phyloP scores from a whole-genome alignment of 371 early-diverging fungal species.

The Circinella umbellata region DNA sequence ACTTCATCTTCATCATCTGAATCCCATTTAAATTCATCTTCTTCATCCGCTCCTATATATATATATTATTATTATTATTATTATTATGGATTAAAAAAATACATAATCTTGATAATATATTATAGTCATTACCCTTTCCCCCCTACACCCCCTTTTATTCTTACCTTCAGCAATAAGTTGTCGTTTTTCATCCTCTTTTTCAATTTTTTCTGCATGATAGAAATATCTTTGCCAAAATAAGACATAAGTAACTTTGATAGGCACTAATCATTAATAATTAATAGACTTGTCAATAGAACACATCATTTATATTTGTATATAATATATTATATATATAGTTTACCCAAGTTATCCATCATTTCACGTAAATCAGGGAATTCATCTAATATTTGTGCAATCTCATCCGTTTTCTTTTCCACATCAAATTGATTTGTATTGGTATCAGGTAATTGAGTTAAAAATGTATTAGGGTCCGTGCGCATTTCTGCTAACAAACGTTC shows the following conservation, averaged over 20 bases:
- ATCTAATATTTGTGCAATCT: constrained; percentile 44
- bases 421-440: constrained; percentile 28
- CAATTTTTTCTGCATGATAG: constrained; percentile 49
- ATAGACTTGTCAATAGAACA: too few species aligned
- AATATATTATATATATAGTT: not conserved
- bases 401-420: constrained; percentile 49
- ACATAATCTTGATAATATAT: not conserved
- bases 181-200: constrained; percentile 52
- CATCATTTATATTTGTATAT: not conserved
- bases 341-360: constrained; percentile 50
- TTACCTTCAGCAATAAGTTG: constrained; percentile 42
- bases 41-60: constrained; percentile 29
- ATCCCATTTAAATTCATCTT: constrained; percentile 55
- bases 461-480: constrained; percentile 39
- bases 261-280: constrained; percentile 25
- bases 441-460: constrained; percentile 29
- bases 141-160: not conserved
- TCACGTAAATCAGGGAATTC: constrained; percentile 41
- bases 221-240: constrained; percentile 56
- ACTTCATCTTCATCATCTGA: constrained; percentile 51
- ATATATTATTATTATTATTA: too few species aligned
- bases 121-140: too few species aligned
- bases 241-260: constrained; percentile 49
- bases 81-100: constrained; percentile 4
- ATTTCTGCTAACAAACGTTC: constrained; percentile 48